A percentile compares a stretch with the other conserved stretches of the same genome.
Conservation (phyloP, 2,329 filamentous ascomycete genomes). For the Elsinoe perseae region DNA sequence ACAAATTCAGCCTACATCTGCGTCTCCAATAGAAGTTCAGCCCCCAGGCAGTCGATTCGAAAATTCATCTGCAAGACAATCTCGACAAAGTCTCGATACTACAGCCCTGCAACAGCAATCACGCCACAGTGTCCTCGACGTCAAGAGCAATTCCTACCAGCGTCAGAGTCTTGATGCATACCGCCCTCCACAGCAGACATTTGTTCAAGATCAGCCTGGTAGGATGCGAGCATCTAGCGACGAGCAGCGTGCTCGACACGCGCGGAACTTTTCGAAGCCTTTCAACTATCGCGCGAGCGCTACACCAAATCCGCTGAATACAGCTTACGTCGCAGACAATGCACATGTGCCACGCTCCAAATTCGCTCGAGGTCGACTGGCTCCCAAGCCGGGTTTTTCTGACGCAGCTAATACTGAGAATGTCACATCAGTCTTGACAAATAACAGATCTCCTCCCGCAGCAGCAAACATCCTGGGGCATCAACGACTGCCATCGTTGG, state of each 20-base stretch:
- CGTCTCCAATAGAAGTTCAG: slow-evolving; percentile 3
- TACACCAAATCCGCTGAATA: background rate
- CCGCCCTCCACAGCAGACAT: background rate
- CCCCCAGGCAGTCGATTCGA: background rate
- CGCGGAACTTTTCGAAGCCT: slow-evolving; percentile 7
- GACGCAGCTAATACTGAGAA: background rate
- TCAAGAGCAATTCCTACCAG: background rate
- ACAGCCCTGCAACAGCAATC: background rate
- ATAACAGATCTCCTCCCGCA: background rate
- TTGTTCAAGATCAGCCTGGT: background rate
- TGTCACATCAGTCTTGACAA: background rate
- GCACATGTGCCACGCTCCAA: slow-evolving; percentile 8
- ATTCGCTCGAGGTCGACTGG: background rate
- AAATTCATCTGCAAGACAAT: background rate
- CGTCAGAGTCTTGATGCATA: background rate
- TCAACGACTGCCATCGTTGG: background rate
- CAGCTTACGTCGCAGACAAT: background rate
- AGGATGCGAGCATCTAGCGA: background rate
- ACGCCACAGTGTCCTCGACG: background rate
- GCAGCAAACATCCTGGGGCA: background rate
- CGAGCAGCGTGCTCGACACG: slow-evolving; percentile 2
- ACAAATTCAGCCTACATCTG: slow-evolving; percentile 2
- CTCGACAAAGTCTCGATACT: background rate
- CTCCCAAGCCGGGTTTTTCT: background rate
- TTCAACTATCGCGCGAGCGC: background rate